A percentile compares a stretch with the other conserved stretches of the same genome.
Evolutionary conservation across 805 yeast genomes (phyloP).

Genomic region (Millerozyma acaciae): DNA sequence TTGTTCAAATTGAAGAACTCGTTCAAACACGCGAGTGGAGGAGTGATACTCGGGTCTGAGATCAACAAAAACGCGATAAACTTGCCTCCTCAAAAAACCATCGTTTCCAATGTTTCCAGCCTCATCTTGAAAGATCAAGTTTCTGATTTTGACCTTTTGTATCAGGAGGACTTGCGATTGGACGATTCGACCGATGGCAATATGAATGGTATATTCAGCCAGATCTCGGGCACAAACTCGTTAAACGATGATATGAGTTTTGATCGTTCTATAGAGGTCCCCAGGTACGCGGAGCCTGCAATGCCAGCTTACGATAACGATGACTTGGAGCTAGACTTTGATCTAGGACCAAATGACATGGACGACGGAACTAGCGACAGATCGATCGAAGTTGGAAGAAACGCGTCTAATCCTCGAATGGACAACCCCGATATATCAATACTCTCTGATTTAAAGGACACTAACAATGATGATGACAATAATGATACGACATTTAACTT

Average conservation of each 20-base stretch:
- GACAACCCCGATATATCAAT: slow-evolving; percentile 23
- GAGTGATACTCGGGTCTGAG: slow-evolving; percentile 14
- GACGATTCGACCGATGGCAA: slow-evolving; percentile 20
- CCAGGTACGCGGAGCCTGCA: slow-evolving; percentile 39
- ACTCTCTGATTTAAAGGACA: slow-evolving; percentile 15
- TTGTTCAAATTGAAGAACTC: slow-evolving; percentile 66
- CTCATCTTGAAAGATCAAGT: slow-evolving; percentile 72
- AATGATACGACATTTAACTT: slow-evolving; percentile 22
- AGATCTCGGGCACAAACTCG: slow-evolving; percentile 12
- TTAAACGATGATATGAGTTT: slow-evolving; percentile 35
- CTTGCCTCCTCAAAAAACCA: slow-evolving; percentile 57
- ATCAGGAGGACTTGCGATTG: slow-evolving; percentile 53
- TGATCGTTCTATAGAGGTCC: slow-evolving; percentile 65
- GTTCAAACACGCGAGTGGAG: slow-evolving; percentile 44
- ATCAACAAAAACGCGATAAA: slow-evolving; percentile 41
- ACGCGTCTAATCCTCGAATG: slow-evolving; percentile 17
- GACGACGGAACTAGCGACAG: slow-evolving; percentile 30
- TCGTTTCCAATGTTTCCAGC: slow-evolving; percentile 54
- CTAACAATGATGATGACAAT: slow-evolving; percentile 12
- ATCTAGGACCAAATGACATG: slow-evolving; percentile 20
- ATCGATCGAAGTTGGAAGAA: slow-evolving; percentile 56
- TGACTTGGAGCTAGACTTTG: slow-evolving; percentile 51
- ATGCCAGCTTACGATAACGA: slow-evolving; percentile 28
- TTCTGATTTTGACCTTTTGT: slow-evolving; percentile 69
- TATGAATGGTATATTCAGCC: slow-evolving; percentile 20